Conservation (phyloP, 306 rosid species). For the Dalbergia oliveri region DNA sequence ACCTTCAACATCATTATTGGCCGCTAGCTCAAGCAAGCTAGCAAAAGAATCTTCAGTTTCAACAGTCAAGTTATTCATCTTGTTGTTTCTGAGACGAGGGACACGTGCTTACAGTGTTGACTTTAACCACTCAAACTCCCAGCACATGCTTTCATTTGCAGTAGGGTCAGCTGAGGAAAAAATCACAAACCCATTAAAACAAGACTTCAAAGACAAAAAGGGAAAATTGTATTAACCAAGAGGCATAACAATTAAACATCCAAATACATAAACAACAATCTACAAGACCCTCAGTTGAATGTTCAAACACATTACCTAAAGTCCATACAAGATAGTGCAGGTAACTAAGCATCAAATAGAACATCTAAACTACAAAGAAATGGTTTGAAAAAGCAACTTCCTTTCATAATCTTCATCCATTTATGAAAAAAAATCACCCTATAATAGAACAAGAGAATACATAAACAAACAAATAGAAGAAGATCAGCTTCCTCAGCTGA, state of each 20-base stretch:
- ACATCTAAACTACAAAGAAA: slow-evolving; percentile 8
- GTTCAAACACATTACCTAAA: background rate
- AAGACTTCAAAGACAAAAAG: slow-evolving; percentile 26
- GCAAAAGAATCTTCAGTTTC: slow-evolving; percentile 84
- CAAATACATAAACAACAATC: background rate
- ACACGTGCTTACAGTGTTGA: slow-evolving; percentile 35
- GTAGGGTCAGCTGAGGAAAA: slow-evolving; percentile 46
- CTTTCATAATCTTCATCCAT: background rate
- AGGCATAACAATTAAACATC: background rate
- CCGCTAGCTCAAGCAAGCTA: slow-evolving; percentile 88
- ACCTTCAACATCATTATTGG: slow-evolving; percentile 78
- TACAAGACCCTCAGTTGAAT: background rate
- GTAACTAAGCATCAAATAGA: slow-evolving; percentile 24
- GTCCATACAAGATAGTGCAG: background rate
- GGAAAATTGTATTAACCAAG: background rate
- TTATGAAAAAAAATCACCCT: background rate
- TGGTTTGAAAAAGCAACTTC: background rate
- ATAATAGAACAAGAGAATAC: background rate
- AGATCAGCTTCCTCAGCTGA: background rate
- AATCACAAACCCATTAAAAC: slow-evolving; percentile 23
- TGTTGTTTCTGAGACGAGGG: slow-evolving; percentile 38
- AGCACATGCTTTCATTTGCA: slow-evolving; percentile 68
- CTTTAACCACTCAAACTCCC: slow-evolving; percentile 59
- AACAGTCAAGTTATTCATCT: slow-evolving; percentile 81
- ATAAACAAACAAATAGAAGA: slow-evolving; percentile 5